Evolutionary conservation across 2,329 filamentous ascomycete genomes (phyloP), one percentile per base, ranked within the genome.

Genomic region (Teratosphaeria destructans): DNA sequence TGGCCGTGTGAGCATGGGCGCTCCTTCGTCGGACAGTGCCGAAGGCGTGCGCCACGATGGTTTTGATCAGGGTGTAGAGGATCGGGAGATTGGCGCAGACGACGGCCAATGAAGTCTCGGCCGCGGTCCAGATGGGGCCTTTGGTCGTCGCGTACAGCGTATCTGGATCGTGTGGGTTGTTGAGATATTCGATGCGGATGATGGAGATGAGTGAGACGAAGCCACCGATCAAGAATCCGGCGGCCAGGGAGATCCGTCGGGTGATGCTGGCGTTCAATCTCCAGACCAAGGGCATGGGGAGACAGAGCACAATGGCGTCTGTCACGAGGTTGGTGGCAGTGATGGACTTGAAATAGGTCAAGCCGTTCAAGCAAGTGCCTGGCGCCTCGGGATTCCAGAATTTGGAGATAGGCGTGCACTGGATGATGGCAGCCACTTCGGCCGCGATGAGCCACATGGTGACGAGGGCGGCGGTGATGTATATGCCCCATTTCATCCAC

Each of bases 61-160:
- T 14, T 32, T 54, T 54, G 23, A 54, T 32, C 19, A 54, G 52
- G 7, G 32, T 35, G 52, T 54, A 54, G 52, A 54, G 27, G n/a
- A 56, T 16, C 16, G 55, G 55, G 14, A 56, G 55, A 47, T 56
- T 56, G 16, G 32, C 55, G 23, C 55, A 56, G n/a, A 47, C 37
- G 19, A 56, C 55, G 19, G 16, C 55, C n/a, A 56, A 23, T 19
- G 32, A 37, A 5, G 37, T 37, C 23, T 56, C 55, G 14, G 37
- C 37, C 11, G 37, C 55, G 12, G 55, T 39, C 55, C 55, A 56
- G n/a, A 56, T 56, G 7, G 37, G 37, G 19, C 55, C 32, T 43
- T 37, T n/a, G 19, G 55, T 56, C 32, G 55, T 43, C 12, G 23
- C 55, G 26, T 37, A 39, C 12, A 56, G 27, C 8, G 32, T 56